phyloP scores from a whole-genome alignment of 371 early-diverging fungal genomes.

The Encephalitozoon intestinalis region DNA sequence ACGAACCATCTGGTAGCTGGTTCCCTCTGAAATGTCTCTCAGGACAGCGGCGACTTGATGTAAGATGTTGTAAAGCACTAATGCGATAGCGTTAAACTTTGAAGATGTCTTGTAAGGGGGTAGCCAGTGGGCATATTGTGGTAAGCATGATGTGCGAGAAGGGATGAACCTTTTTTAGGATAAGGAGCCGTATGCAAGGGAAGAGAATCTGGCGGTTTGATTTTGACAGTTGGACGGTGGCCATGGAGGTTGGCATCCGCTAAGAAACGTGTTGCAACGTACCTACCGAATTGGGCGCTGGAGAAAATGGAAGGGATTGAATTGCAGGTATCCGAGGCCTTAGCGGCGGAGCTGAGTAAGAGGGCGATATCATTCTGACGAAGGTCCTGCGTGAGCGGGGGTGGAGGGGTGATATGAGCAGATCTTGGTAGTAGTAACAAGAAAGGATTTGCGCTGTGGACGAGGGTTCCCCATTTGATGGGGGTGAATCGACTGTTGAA shows the following conservation, averaged over 20 bases:
- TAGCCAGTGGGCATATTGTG: conserved; percentile 23
- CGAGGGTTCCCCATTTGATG: conserved; percentile 14
- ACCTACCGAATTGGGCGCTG: conserved; percentile 33
- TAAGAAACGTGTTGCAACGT: conserved; percentile 51
- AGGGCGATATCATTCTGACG: background rate
- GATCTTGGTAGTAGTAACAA: conserved; percentile 41
- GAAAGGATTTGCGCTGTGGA: background rate
- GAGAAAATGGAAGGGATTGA: conserved; percentile 41
- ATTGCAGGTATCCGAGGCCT: background rate
- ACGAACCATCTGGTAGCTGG: conserved; percentile 49
- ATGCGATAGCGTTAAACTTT: background rate
- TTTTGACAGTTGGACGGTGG: conserved; percentile 49
- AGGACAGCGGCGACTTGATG: conserved; percentile 32
- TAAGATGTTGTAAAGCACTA: conserved; percentile 10
- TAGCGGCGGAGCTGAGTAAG: too few species aligned
- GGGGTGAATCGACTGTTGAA: conserved; percentile 18
- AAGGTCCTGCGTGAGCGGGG: conserved; percentile 16
- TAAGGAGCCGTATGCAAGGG: conserved; percentile 8
- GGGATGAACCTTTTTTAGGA: conserved; percentile 16
- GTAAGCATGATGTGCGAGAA: conserved; percentile 37
- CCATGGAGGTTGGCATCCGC: conserved; percentile 48
- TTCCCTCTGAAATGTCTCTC: conserved; percentile 45
- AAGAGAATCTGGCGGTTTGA: background rate
- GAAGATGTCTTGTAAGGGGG: background rate
- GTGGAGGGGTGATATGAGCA: conserved; percentile 12